A percentile compares a stretch with the other conserved stretches of the same genome.
Evolutionary conservation across 768 basidiomycete genomes (phyloP).

Genomic region (Calocybe gangraenosa): DNA sequence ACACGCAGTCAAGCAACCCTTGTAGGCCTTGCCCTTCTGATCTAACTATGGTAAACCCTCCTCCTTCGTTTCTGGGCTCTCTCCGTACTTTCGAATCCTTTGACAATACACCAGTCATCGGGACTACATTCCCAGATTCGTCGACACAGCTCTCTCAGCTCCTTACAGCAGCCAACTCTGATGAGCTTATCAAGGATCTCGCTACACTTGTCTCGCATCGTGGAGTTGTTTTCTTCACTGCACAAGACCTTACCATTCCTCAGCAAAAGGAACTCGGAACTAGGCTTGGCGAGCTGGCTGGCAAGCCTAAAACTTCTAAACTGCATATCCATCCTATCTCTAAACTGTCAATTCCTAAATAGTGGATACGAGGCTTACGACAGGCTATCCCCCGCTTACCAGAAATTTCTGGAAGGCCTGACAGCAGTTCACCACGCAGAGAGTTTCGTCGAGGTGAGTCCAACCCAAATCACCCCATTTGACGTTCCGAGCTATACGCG

Average conservation of each 20-base stretch:
- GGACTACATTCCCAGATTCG: constrained; percentile 44
- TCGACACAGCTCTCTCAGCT: constrained; percentile 43
- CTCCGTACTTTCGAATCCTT: constrained; percentile 29
- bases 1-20: too few relatives aligned
- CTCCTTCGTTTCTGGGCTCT: constrained; percentile 17
- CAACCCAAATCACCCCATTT: not conserved
- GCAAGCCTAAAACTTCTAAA: constrained; percentile 41
- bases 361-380: constrained; percentile 64
- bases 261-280: constrained; percentile 48
- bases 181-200: constrained; percentile 50
- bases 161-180: constrained; percentile 40
- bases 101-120: constrained; percentile 51
- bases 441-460: constrained; percentile 33
- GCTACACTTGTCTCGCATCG: constrained; percentile 50
- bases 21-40: too few relatives aligned
- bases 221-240: constrained; percentile 63
- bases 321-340: constrained; percentile 58
- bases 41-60: not conserved
- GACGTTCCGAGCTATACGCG: not conserved
- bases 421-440: constrained; percentile 50
- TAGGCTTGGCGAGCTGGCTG: constrained; percentile 45
- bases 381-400: constrained; percentile 50
- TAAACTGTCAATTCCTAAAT: constrained; percentile 22
- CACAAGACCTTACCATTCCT: constrained; percentile 44
- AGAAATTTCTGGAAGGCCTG: constrained; percentile 53